Percentiles rank a stretch among this genome's conserved stretches.
phyloP scores from a whole-genome alignment of 2,329 filamentous ascomycete species.

The Mycogone perniciosa region DNA sequence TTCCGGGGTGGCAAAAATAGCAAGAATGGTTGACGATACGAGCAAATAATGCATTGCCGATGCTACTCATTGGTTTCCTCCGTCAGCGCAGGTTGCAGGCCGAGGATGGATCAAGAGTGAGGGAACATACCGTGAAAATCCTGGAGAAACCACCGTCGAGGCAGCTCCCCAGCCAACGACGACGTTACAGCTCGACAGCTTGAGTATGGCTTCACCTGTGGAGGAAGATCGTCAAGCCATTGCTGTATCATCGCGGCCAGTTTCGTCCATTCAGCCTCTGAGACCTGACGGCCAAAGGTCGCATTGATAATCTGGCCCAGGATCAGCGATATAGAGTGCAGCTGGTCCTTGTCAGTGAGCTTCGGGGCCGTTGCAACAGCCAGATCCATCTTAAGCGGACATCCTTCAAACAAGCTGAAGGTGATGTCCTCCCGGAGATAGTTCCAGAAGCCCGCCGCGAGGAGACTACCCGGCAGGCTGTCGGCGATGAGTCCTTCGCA shows the following conservation, averaged over 20 bases:
- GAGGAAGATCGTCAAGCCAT: slow-evolving; percentile 30
- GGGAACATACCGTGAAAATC: slow-evolving; percentile 35
- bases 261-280: slow-evolving; percentile 16
- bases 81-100: neutral
- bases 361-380: slow-evolving; percentile 10
- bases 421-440: slow-evolving; percentile 48
- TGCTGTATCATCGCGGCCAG: slow-evolving; percentile 18
- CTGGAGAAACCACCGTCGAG: slow-evolving; percentile 33
- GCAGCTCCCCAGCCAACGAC: slow-evolving; percentile 20
- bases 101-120: neutral
- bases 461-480: slow-evolving; percentile 22
- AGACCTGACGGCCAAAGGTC: slow-evolving; percentile 20
- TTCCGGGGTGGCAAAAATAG: slow-evolving; percentile 9
- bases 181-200: slow-evolving; percentile 1
- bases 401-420: slow-evolving; percentile 40
- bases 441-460: slow-evolving; percentile 43
- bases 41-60: slow-evolving; percentile 38
- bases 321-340: slow-evolving; percentile 37
- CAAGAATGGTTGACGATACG: slow-evolving; percentile 29
- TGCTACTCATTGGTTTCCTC: slow-evolving; percentile 22
- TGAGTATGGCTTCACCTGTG: slow-evolving; percentile 27
- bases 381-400: slow-evolving; percentile 36
- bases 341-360: slow-evolving; percentile 21
- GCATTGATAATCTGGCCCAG: slow-evolving; percentile 39
- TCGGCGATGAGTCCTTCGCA: slow-evolving; percentile 19